A percentile compares a stretch with the other conserved stretches of the same genome.
Conservation (phyloP, 2,329 filamentous ascomycete genomes). For the Hymenoscyphus occultus region DNA sequence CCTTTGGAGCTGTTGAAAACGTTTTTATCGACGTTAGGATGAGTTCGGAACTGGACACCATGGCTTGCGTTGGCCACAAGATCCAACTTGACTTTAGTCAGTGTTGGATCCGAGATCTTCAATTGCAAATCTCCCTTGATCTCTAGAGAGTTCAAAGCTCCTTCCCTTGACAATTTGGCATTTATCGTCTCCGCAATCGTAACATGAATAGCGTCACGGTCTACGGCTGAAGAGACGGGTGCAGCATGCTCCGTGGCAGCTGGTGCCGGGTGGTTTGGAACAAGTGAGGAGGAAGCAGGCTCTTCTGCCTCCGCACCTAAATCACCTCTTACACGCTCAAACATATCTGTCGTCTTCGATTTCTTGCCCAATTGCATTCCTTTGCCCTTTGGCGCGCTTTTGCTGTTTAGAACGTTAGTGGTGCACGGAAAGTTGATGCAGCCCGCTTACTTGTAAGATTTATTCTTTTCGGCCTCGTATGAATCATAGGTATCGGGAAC, state of each 20-base stretch:
- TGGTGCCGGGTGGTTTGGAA: slow-evolving; percentile 49
- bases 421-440: neutral
- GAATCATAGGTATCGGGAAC: slow-evolving; percentile 83
- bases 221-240: slow-evolving; percentile 63
- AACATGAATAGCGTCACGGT: slow-evolving; percentile 83
- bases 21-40: slow-evolving; percentile 91
- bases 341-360: slow-evolving; percentile 96
- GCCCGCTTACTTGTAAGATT: slow-evolving; percentile 69
- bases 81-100: slow-evolving; percentile 89
- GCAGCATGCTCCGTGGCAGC: slow-evolving; percentile 53
- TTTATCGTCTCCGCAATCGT: slow-evolving; percentile 87
- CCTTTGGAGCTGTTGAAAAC: slow-evolving; percentile 78
- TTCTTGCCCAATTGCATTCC: slow-evolving; percentile 99
- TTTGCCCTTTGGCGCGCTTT: slow-evolving; percentile 77
- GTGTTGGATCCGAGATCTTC: slow-evolving; percentile 79
- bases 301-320: slow-evolving; percentile 84
- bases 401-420: slow-evolving; percentile 41
- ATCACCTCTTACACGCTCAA: slow-evolving; percentile 89
- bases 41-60: slow-evolving; percentile 88
- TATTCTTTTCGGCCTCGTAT: slow-evolving; percentile 98
- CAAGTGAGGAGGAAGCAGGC: slow-evolving; percentile 58
- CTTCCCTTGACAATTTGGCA: slow-evolving; percentile 84
- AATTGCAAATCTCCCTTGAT: slow-evolving; percentile 91
- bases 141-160: slow-evolving; percentile 78
- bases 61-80: slow-evolving; percentile 73